These are phyloP conservation scores for Podosphaera xanthii DNA, from an alignment of 2,329 filamentous ascomycete genomes.

Conservation along the genomic window DNA sequence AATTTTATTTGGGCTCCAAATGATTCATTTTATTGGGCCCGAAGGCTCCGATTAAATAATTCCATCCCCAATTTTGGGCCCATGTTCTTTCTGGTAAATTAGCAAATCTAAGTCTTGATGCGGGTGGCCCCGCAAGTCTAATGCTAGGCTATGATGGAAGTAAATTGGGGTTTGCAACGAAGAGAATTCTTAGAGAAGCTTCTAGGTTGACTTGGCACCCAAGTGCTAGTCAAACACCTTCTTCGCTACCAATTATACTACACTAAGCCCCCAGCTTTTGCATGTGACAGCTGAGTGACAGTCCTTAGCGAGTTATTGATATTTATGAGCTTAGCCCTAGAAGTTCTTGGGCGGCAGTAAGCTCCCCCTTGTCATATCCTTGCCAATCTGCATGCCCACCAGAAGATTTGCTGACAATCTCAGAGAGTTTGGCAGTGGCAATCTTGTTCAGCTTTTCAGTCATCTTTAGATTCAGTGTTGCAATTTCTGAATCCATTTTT, in stretches of 20 bases:
- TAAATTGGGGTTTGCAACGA: neutral
- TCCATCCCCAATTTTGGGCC: neutral
- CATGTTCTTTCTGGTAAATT: neutral
- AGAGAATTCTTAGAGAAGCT: neutral
- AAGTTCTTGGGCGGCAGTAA: constrained; percentile 43
- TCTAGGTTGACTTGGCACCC: neutral
- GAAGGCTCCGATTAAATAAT: neutral
- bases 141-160: neutral
- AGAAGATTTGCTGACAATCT: constrained; percentile 45
- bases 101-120: neutral
- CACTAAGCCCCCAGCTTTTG: neutral
- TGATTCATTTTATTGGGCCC: neutral
- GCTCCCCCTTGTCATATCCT: constrained; percentile 48
- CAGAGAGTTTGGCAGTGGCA: constrained; percentile 51
- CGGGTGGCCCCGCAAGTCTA: neutral
- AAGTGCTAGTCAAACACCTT: neutral
- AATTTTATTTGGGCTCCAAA: neutral
- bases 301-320: constrained; percentile 11
- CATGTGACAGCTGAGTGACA: neutral
- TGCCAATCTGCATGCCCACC: constrained; percentile 42
- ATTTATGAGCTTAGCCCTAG: constrained; percentile 10
- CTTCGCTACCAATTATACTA: neutral
- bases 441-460: constrained; percentile 46
- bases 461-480: constrained; percentile 31
- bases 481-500: constrained; percentile 23